A percentile compares a stretch with the other conserved stretches of the same genome.
phyloP scores from a whole-genome alignment of 179 eudicot species.

The Vitellaria paradoxa region DNA sequence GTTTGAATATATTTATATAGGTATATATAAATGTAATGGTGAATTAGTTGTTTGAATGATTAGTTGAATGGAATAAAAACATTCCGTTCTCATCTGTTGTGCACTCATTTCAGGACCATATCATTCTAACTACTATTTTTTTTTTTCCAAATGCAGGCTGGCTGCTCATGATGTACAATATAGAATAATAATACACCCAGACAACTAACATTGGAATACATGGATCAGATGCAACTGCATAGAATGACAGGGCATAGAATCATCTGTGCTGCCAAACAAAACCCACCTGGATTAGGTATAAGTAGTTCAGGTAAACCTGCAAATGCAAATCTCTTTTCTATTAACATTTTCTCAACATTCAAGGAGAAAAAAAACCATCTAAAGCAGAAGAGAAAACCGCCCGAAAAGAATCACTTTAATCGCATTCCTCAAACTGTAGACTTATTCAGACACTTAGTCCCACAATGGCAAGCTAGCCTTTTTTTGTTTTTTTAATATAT shows the following conservation, averaged over 20 bases:
- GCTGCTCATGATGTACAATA: not conserved
- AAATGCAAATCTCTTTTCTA: too few relatives aligned
- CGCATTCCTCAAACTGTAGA: too few relatives aligned
- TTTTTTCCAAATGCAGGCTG: too few relatives aligned
- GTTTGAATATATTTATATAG: too few relatives aligned
- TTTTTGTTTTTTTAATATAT: conserved; percentile 14
- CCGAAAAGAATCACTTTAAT: too few relatives aligned
- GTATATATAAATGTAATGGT: too few relatives aligned
- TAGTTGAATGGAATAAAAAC: not conserved
- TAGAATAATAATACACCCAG: not conserved
- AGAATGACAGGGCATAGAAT: not conserved
- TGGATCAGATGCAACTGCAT: not conserved
- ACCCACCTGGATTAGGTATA: not conserved
- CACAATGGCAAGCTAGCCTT: too few relatives aligned
- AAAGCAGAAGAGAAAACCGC: too few relatives aligned
- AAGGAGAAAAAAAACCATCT: too few relatives aligned
- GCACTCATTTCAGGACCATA: not conserved
- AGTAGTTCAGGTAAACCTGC: too few relatives aligned
- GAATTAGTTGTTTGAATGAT: not conserved
- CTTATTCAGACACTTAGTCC: too few relatives aligned
- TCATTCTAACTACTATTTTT: not conserved
- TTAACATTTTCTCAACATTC: too few relatives aligned
- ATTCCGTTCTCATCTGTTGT: not conserved
- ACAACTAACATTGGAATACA: not conserved
- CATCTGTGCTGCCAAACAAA: not conserved